Percentiles rank a stretch among this genome's conserved stretches.
phyloP scores from a whole-genome alignment of 2,329 filamentous ascomycete species.

The Phialemoniopsis sp. region DNA sequence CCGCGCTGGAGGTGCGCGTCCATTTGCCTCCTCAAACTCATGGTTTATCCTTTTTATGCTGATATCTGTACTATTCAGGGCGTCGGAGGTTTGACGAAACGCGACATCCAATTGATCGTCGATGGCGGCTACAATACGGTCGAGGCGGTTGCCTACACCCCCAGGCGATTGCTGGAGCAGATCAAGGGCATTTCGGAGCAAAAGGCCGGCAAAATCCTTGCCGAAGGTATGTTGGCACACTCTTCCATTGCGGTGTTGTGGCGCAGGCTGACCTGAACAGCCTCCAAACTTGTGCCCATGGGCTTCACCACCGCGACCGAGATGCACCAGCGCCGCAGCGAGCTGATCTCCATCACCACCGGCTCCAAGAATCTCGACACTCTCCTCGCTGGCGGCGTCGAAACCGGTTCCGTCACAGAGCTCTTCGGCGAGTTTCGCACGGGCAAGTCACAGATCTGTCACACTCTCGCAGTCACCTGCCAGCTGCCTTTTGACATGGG shows the following conservation, averaged over 20 bases:
- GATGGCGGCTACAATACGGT: constrained; percentile 95
- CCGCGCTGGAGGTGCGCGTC: constrained; percentile 71
- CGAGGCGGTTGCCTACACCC: constrained; percentile 89
- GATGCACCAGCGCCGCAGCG: constrained; percentile 95
- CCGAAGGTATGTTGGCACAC: constrained; percentile 76
- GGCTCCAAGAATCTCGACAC: constrained; percentile 98
- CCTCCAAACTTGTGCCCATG: constrained; percentile 95
- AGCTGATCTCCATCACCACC: constrained; percentile 96
- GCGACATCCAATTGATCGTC: constrained; percentile 88
- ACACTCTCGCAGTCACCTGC: constrained; percentile 97
- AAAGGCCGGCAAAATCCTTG: constrained; percentile 87
- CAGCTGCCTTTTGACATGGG: constrained; percentile 99
- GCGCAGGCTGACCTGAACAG: no score
- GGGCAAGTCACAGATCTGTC: constrained; percentile 97
- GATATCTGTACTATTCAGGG: constrained; percentile 52
- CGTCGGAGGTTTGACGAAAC: constrained; percentile 81
- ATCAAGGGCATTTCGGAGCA: constrained; percentile 98
- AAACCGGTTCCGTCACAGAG: constrained; percentile 97
- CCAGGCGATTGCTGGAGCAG: constrained; percentile 79
- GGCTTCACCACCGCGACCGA: constrained; percentile 98
- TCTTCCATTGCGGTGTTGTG: no score
- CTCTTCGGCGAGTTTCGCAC: constrained; percentile 98
- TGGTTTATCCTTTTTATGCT: background rate
- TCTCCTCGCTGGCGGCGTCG: constrained; percentile 86
- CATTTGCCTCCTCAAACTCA: no score